Evolutionary conservation across 1,139 yeast species (phyloP), one percentile per base, ranked within the genome.

Genomic region (Yamadazyma aaseri): DNA sequence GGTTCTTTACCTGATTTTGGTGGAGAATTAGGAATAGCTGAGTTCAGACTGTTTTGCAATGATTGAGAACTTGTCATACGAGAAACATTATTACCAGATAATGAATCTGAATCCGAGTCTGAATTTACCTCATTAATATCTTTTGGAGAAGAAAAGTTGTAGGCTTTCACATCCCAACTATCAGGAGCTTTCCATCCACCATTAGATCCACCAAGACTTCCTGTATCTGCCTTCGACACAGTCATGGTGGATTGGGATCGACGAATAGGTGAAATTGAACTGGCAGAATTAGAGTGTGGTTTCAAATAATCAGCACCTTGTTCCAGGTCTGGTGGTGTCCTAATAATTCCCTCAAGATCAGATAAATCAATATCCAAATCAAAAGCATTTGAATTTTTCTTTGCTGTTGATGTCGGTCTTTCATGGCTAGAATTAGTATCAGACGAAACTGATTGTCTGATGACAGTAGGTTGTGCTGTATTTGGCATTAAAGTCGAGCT

Each of bases 141-240:
- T 4, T 42, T 35, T 3, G 38, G 39, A 15, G 38, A 28, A 2
- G 36, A 25, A n/a, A 38, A 31, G 14, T 36, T 44, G 13, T 51
- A 70, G 4, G 62, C 60, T 43, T 76, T 79, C 6, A 82, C 86
- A 45, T 81, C 90, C 92, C 92, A 83, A 51, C 84, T 77, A 50
- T 83, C 90, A 0, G 92, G 92, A 1, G 92, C 85, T 23, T 67
- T 68, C 92, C 92, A 78, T 7, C 34, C 24, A 5, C 39, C 39
- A 17, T 17, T 23, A 10, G 20, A 16, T 12, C 36, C 26, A 20
- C 20, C 21, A 9, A 17, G 21, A n/a, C 30, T 17, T 4, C 33
- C 33, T 2, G 25, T 17, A 3, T 25, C 35, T 10, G n/a, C 6
- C 20, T 30, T 34, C 6, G 28, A 17, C 32, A 42, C 31, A 9